Evolutionary conservation across 2,329 filamentous ascomycete species (phyloP), one percentile per base, ranked within the genome.

Genomic region (Hymenoscyphus salicellus): DNA sequence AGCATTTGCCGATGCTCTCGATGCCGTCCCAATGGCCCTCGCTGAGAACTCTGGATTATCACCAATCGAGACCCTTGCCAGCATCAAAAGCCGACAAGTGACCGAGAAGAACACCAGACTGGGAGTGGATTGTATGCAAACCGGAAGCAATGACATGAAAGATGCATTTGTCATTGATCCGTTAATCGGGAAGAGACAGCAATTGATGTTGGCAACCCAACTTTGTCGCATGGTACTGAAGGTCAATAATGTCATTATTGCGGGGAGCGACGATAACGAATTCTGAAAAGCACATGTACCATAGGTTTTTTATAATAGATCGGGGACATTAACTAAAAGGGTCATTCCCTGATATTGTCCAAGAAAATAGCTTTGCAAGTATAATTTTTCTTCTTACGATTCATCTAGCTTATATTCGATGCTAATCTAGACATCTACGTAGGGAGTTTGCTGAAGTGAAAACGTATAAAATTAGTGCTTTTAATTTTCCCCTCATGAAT

Each of bases 131-230:
- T 99, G 96, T 84, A 98, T 99, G 95, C 87, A 91, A 78, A 90
- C 88, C 41, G 95, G 95, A 72, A 93, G 85, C 82, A 98, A 97
- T 79, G 89, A 98, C 80, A 99, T 99, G 95, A 93, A 90, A 82
- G 89, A 97, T 72, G 91, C 95, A 71, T 99, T 99, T 79, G 95
- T 97, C 71, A 98, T 99, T 76, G 95, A 99, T 77, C 96, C 95
- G 61, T 82, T 99, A 75, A 99, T 99, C 77, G 95, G 95, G 73
- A 99, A 99, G 86, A 91, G 92, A 80, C 93, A 97, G 82, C 95
- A 99, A 81, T 85, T 99, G 66, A 87, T 97, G 81, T 86, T 99
- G 70, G 95, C 95, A 36, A 99, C 96, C 61, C 95, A 99, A 82
- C 83, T 99, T 71, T 98, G 95, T 83, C 89, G 95, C 71, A 98